Conservation (phyloP, 1,139 yeast species). For the Saccharomyces hybrid region DNA sequence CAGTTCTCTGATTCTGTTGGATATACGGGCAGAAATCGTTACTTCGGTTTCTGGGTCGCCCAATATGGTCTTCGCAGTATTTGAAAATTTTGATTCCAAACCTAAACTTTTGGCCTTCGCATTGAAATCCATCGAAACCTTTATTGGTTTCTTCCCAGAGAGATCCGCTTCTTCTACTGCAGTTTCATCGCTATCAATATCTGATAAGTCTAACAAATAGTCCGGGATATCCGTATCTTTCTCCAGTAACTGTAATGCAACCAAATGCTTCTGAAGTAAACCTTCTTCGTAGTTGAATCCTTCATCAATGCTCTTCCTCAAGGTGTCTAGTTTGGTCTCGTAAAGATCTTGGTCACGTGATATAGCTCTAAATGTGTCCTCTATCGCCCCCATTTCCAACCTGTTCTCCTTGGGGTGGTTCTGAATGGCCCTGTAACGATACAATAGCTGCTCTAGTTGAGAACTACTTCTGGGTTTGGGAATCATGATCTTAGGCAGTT, state of each 20-base stretch:
- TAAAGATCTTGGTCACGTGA: constrained; percentile 36
- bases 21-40: constrained; percentile 47
- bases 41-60: constrained; percentile 41
- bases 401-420: constrained; percentile 22
- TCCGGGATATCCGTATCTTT: constrained; percentile 73
- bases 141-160: constrained; percentile 21
- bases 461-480: constrained; percentile 25
- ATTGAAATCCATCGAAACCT: constrained; percentile 29
- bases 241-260: constrained; percentile 68
- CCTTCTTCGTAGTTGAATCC: constrained; percentile 37
- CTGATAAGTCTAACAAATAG: constrained; percentile 31
- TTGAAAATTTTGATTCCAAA: constrained; percentile 31
- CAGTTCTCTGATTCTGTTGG: constrained; percentile 63
- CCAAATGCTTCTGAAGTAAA: constrained; percentile 57
- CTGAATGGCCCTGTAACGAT: constrained; percentile 28
- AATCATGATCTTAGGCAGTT: constrained; percentile 9
- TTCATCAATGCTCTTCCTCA: constrained; percentile 25
- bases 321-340: constrained; percentile 26
- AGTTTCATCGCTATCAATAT: constrained; percentile 7
- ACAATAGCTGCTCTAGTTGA: constrained; percentile 28
- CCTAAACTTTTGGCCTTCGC: constrained; percentile 32
- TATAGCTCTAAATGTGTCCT: constrained; percentile 30
- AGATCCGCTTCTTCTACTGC: constrained; percentile 2
- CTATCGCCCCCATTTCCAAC: constrained; percentile 32
- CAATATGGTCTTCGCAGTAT: constrained; percentile 24